Percentiles rank a stretch among this genome's conserved stretches.
Conservation (phyloP, 331 rosid species). For the Saraca asoca region DNA sequence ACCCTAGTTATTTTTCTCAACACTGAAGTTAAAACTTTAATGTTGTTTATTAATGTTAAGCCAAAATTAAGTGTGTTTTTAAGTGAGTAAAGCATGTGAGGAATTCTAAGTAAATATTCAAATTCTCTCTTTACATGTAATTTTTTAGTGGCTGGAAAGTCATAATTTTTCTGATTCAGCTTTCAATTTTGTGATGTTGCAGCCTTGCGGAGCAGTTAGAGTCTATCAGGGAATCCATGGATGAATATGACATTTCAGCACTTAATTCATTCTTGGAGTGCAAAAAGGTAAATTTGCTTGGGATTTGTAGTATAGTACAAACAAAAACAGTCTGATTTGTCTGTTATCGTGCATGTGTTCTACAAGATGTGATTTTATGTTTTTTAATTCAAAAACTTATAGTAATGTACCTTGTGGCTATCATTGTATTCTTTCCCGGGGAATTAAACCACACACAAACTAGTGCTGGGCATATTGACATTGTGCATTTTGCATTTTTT, state of each 20-base stretch:
- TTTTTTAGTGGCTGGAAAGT: constrained; percentile 18
- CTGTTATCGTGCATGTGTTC: constrained; percentile 2
- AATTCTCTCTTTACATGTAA: constrained; percentile 25
- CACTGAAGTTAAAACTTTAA: too few relatives aligned
- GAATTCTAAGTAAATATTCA: constrained; percentile 30
- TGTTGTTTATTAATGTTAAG: constrained; percentile 18
- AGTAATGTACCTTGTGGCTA: background rate
- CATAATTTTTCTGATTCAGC: constrained; percentile 24
- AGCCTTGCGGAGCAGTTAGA: constrained; percentile 94
- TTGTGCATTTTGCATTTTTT: background rate
- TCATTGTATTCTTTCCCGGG: constrained; percentile 13
- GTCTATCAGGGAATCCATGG: constrained; percentile 71
- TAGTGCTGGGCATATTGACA: constrained; percentile 16
- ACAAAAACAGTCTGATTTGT: constrained; percentile 18
- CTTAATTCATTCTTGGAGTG: constrained; percentile 70
- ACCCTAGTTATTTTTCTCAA: too few relatives aligned
- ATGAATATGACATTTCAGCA: constrained; percentile 59
- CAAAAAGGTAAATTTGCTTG: constrained; percentile 60
- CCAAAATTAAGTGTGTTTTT: constrained; percentile 3
- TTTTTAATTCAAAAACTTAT: too few relatives aligned
- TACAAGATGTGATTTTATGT: constrained; percentile 12
- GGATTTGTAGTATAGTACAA: constrained; percentile 5
- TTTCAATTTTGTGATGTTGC: constrained; percentile 43
- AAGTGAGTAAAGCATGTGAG: constrained; percentile 14
- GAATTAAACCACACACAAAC: constrained; percentile 1